Percentiles rank a stretch among this genome's conserved stretches.
Evolutionary conservation across 306 rosid species (phyloP).

Genomic region (Lathyrus sativus): DNA sequence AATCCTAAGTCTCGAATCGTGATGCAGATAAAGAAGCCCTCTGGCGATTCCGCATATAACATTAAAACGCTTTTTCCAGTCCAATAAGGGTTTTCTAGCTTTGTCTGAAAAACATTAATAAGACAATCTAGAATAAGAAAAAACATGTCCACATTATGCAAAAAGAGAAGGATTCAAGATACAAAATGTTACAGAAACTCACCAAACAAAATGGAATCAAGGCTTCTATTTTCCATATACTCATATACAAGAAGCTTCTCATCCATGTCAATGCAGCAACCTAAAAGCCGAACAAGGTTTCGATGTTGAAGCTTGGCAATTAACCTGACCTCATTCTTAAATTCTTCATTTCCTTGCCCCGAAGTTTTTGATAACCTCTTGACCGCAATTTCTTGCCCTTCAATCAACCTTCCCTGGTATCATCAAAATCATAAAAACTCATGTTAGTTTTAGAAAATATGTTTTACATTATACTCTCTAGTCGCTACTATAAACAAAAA

Average conservation of each 20-base stretch:
- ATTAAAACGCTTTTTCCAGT: slow-evolving; percentile 61
- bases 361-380: slow-evolving; percentile 69
- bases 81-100: slow-evolving; percentile 37
- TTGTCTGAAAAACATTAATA: slow-evolving; percentile 41
- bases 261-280: slow-evolving; percentile 59
- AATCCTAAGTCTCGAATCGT: slow-evolving; percentile 72
- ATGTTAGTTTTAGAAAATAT: slow-evolving; percentile 39
- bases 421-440: slow-evolving; percentile 11
- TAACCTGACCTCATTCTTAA: slow-evolving; percentile 66
- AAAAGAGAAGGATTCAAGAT: not conserved
- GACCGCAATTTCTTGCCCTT: slow-evolving; percentile 70
- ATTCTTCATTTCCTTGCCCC: slow-evolving; percentile 69
- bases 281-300: slow-evolving; percentile 70
- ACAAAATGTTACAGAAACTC: slow-evolving; percentile 28
- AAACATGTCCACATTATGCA: not conserved
- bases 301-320: slow-evolving; percentile 75
- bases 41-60: slow-evolving; percentile 71
- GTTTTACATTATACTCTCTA: not conserved
- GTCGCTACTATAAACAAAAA: too few relatives aligned
- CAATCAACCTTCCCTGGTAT: slow-evolving; percentile 60
- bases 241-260: slow-evolving; percentile 77
- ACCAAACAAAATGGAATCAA: slow-evolving; percentile 68
- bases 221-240: slow-evolving; percentile 72
- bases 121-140: not conserved
- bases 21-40: slow-evolving; percentile 80